These are phyloP conservation scores for Podospora bellae-mahoneyi DNA, from an alignment of 495 filamentous ascomycete species.

Conservation along the genomic window DNA sequence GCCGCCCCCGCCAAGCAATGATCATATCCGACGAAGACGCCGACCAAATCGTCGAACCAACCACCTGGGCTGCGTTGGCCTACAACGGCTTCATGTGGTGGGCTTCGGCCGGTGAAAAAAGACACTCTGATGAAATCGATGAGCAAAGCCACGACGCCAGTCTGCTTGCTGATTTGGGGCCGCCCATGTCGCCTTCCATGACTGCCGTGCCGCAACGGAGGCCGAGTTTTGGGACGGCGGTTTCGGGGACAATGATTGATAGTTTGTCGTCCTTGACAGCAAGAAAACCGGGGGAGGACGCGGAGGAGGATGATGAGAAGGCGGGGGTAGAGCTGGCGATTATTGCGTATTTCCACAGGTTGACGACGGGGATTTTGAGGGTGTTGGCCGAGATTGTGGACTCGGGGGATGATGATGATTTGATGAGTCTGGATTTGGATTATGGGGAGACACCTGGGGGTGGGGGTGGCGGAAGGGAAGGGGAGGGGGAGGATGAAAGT, in stretches of 20 bases:
- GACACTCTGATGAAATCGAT: slow-evolving; percentile 51
- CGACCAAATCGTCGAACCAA: slow-evolving; percentile 64
- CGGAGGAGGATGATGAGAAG: slow-evolving; percentile 29
- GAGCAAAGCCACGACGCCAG: slow-evolving; percentile 45
- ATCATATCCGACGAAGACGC: slow-evolving; percentile 40
- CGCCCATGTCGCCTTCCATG: slow-evolving; percentile 28
- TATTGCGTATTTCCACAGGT: slow-evolving; percentile 87
- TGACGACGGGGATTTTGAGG: slow-evolving; percentile 69
- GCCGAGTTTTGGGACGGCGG: slow-evolving; percentile 28
- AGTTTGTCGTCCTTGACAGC: slow-evolving; percentile 42
- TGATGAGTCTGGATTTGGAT: slow-evolving; percentile 41
- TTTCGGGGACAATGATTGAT: slow-evolving; percentile 22
- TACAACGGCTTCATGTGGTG: slow-evolving; percentile 97
- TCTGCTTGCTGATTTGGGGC: slow-evolving; percentile 45
- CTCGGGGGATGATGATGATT: slow-evolving; percentile 50
- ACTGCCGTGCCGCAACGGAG: slow-evolving; percentile 15
- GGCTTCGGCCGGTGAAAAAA: slow-evolving; percentile 89
- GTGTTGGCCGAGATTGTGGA: slow-evolving; percentile 68
- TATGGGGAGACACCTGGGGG: slow-evolving; percentile 14
- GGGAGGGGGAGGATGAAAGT: slow-evolving; percentile 29
- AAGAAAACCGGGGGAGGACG: slow-evolving; percentile 20
- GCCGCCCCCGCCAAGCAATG: slow-evolving; percentile 10
- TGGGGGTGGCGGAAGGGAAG: slow-evolving; percentile 10
- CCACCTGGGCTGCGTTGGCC: slow-evolving; percentile 84
- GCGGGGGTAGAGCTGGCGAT: slow-evolving; percentile 64